A percentile compares a stretch with the other conserved stretches of the same genome.
Evolutionary conservation across 257 asterid species (phyloP).

Genomic region (Nicotiana attenuata): DNA sequence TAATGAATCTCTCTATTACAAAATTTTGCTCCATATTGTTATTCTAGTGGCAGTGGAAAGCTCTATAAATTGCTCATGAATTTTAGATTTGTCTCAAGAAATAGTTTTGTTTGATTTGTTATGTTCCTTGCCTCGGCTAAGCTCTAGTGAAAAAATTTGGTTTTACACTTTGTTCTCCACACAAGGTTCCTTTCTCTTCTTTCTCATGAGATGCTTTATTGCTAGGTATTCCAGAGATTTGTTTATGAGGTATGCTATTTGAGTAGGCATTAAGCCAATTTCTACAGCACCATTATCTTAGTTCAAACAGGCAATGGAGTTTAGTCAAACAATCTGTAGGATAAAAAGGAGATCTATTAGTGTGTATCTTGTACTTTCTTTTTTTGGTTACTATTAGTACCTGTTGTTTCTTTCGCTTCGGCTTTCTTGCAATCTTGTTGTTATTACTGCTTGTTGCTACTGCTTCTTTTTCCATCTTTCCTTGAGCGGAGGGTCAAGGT

Average conservation of each 20-base stretch:
- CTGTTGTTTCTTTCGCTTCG: too few relatives aligned
- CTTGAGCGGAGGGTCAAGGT: too few relatives aligned
- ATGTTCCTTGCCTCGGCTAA: too few relatives aligned
- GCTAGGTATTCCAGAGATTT: neutral
- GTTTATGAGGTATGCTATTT: neutral
- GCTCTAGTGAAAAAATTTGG: neutral
- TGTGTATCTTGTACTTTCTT: too few relatives aligned
- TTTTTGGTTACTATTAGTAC: too few relatives aligned
- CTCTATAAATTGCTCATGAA: neutral
- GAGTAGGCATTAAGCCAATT: neutral
- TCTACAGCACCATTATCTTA: neutral
- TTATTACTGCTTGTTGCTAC: too few relatives aligned
- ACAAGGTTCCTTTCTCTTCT: neutral
- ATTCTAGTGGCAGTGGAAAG: neutral
- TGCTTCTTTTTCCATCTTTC: too few relatives aligned
- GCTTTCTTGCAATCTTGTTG: too few relatives aligned
- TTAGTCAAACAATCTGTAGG: neutral
- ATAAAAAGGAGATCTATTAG: neutral
- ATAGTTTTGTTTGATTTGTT: neutral
- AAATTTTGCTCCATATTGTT: neutral
- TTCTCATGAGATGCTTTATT: neutral
- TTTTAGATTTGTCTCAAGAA: neutral
- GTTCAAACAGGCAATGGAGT: neutral
- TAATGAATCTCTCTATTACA: neutral
- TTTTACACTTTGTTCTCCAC: too few relatives aligned